Conservation (phyloP, 1,139 yeast genomes). For the Zhuliangozyma blackwelliae region DNA sequence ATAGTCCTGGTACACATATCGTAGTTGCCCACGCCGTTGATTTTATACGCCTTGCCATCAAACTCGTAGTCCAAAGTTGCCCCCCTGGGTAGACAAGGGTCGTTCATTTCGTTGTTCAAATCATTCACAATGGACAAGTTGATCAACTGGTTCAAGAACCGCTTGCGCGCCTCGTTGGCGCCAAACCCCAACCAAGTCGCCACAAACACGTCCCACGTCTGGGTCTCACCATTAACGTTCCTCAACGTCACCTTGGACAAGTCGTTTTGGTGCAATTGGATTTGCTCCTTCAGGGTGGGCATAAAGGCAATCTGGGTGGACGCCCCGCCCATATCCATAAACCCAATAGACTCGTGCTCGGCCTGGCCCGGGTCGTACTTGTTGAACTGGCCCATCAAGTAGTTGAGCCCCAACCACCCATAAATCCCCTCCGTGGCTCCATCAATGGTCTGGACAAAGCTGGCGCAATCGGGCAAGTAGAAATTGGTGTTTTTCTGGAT, state of each 20-base stretch:
- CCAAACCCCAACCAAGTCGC: conserved; percentile 86
- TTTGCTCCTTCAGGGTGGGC: conserved; percentile 52
- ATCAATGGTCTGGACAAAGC: conserved; percentile 67
- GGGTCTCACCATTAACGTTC: conserved; percentile 56
- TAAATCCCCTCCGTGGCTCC: conserved; percentile 79
- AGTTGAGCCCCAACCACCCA: conserved; percentile 78
- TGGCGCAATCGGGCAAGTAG: conserved; percentile 46
- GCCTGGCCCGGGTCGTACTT: conserved; percentile 30
- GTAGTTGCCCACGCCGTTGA: conserved; percentile 65
- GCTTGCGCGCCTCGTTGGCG: conserved; percentile 69
- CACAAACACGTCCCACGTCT: conserved; percentile 69
- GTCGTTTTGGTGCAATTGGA: conserved; percentile 58
- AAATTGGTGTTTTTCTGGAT: conserved; percentile 50
- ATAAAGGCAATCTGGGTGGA: conserved; percentile 79
- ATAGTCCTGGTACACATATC: conserved; percentile 63
- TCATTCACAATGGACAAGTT: conserved; percentile 22
- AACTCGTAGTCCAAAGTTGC: conserved; percentile 36
- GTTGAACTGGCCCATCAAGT: conserved; percentile 54
- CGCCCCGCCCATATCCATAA: conserved; percentile 92
- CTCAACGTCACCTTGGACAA: conserved; percentile 53
- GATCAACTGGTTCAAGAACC: conserved; percentile 55
- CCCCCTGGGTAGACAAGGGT: conserved; percentile 73
- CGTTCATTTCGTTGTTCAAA: conserved; percentile 34
- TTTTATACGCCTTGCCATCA: conserved; percentile 43
- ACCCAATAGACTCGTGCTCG: conserved; percentile 58